Percentiles rank a stretch among this genome's conserved stretches.
Evolutionary conservation across 139 green algal species (phyloP).

Genomic region (Ettlia oleoabundans): DNA sequence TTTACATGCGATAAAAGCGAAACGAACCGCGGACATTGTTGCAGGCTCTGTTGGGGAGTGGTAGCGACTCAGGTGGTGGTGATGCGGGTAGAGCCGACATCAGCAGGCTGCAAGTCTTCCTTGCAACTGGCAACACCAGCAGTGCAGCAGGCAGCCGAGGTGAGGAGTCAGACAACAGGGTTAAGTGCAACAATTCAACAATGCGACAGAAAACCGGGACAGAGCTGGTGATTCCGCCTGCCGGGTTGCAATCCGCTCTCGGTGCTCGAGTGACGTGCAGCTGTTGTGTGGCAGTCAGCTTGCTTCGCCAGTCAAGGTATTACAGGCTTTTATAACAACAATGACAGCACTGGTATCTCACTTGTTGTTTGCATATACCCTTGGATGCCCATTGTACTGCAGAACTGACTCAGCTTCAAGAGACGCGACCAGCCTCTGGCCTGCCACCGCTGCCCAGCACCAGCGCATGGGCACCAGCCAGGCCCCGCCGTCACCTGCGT

Average conservation of each 20-base stretch:
- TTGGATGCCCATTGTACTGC: neutral
- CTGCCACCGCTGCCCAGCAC: neutral
- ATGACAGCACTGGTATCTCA: no score
- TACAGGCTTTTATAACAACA: no score
- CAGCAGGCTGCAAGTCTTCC: neutral
- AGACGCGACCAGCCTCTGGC: neutral
- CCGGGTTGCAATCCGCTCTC: no score
- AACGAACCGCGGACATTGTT: neutral
- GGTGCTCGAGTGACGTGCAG: no score
- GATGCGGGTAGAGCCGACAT: neutral
- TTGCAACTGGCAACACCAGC: neutral
- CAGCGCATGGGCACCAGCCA: neutral
- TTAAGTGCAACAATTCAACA: no score
- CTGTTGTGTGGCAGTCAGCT: no score
- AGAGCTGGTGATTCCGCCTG: no score
- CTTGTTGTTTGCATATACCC: neutral
- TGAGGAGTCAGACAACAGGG: no score
- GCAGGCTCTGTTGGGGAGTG: neutral
- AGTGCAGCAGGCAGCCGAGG: no score
- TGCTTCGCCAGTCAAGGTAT: no score
- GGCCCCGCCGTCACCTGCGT: slow-evolving; percentile 1
- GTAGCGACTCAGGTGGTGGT: neutral
- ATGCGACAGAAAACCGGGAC: no score
- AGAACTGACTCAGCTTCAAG: neutral
- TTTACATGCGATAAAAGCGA: no score